phyloP scores from a whole-genome alignment of 2,329 filamentous ascomycete genomes.

The Helotiales sp. region DNA sequence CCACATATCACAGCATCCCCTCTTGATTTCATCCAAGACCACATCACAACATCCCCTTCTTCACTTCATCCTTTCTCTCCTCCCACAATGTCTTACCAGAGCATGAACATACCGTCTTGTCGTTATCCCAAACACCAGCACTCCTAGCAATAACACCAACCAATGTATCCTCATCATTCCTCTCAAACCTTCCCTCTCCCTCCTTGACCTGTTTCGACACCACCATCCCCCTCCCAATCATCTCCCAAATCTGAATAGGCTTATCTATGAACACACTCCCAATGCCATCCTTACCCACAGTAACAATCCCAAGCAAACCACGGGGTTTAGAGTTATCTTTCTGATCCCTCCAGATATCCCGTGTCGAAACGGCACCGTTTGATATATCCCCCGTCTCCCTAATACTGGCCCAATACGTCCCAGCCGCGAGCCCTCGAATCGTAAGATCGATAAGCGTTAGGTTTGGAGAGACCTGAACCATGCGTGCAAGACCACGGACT shows the following conservation, averaged over 20 bases:
- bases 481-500: conserved; percentile 84
- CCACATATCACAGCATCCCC: conserved; percentile 91
- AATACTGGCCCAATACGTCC: conserved; percentile 81
- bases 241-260: conserved; percentile 87
- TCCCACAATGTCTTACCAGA: conserved; percentile 98
- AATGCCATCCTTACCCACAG: conserved; percentile 73
- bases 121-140: conserved; percentile 98
- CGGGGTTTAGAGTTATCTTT: conserved; percentile 44
- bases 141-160: conserved; percentile 94
- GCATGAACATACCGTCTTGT: conserved; percentile 97
- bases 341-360: conserved; percentile 69
- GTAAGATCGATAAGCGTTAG: conserved; percentile 87
- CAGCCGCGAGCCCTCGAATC: conserved; percentile 76
- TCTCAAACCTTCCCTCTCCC: conserved; percentile 56
- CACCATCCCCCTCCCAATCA: conserved; percentile 91
- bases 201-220: conserved; percentile 68
- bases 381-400: conserved; percentile 87
- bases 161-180: conserved; percentile 80
- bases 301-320: conserved; percentile 72
- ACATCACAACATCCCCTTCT: conserved; percentile 89
- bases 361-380: conserved; percentile 77
- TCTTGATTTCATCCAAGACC: conserved; percentile 82
- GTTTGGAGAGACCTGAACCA: conserved; percentile 83
- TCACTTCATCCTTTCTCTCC: conserved; percentile 85
- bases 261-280: conserved; percentile 81